Evolutionary conservation across 2,329 filamentous ascomycete species (phyloP).

Genomic region (Sporothrix mexicana): DNA sequence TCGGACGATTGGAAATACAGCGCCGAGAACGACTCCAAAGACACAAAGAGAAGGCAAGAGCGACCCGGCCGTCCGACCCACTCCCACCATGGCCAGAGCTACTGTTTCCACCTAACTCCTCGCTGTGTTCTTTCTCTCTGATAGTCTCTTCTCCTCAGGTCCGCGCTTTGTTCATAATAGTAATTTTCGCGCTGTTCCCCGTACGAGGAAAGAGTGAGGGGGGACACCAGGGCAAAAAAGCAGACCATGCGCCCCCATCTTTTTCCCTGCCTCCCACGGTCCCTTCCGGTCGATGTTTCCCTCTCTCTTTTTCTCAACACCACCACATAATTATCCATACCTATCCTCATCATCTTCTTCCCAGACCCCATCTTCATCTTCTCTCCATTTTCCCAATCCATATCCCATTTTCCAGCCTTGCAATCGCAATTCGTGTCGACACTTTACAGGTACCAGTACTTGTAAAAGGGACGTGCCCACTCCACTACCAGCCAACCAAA

Average conservation of each 20-base stretch:
- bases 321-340: slow-evolving; percentile 11
- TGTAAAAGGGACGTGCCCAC: slow-evolving; percentile 21
- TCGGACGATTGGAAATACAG: slow-evolving; percentile 24
- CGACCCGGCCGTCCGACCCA: slow-evolving; percentile 20
- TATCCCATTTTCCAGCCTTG: slow-evolving; percentile 1
- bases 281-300: slow-evolving; percentile 2
- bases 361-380: not conserved
- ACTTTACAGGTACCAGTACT: not conserved
- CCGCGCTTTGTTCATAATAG: not conserved
- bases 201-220: not conserved
- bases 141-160: not conserved
- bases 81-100: not conserved
- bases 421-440: not conserved
- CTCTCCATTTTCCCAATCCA: slow-evolving; percentile 4
- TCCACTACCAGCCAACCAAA: slow-evolving; percentile 13
- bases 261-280: slow-evolving; percentile 23
- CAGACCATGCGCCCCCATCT: not conserved
- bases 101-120: not conserved
- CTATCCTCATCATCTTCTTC: not conserved
- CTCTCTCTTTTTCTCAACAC: slow-evolving; percentile 8
- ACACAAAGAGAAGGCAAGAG: slow-evolving; percentile 15
- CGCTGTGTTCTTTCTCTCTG: not conserved
- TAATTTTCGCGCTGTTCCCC: not conserved
- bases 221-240: not conserved
- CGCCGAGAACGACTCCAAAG: not conserved